Evolutionary conservation across 352 stramenopile species (phyloP).

Genomic region (Phytophthora agathidicida): DNA sequence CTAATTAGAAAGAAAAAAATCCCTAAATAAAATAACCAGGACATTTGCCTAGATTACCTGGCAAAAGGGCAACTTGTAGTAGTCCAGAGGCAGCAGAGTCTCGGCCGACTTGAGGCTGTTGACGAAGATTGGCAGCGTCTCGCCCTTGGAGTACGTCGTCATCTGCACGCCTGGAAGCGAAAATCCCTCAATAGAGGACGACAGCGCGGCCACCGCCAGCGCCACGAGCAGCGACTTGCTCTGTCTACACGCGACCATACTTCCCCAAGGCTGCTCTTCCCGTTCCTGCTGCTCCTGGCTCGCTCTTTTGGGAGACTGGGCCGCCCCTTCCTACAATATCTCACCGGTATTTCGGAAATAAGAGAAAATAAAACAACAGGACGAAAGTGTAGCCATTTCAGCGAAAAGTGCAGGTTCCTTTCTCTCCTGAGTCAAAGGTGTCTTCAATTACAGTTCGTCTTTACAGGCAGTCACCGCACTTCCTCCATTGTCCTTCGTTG

Average conservation of each 20-base stretch:
- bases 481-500: slow-evolving; percentile 34
- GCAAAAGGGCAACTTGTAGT: slow-evolving; percentile 98
- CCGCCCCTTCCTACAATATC: slow-evolving; percentile 24
- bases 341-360: slow-evolving; percentile 9
- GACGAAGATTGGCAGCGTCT: slow-evolving; percentile 91
- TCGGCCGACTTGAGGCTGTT: slow-evolving; percentile 96
- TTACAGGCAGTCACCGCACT: slow-evolving; percentile 34
- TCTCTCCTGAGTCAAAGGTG: neutral
- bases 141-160: slow-evolving; percentile 87
- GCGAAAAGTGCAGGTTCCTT: slow-evolving; percentile 6
- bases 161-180: slow-evolving; percentile 88
- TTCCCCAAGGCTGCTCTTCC: too few species aligned
- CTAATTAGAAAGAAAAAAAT: slow-evolving; percentile 1
- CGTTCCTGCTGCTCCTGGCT: slow-evolving; percentile 7
- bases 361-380: slow-evolving; percentile 14
- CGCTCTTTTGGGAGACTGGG: slow-evolving; percentile 13
- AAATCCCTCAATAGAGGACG: slow-evolving; percentile 42
- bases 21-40: neutral
- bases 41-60: slow-evolving; percentile 45
- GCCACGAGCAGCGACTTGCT: slow-evolving; percentile 33
- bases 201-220: slow-evolving; percentile 25
- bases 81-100: slow-evolving; percentile 96
- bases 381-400: slow-evolving; percentile 9
- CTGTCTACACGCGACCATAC: slow-evolving; percentile 23
- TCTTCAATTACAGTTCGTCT: neutral